These are phyloP conservation scores for Sindora glabra DNA, from an alignment of 306 rosid genomes.

Conservation along the genomic window DNA sequence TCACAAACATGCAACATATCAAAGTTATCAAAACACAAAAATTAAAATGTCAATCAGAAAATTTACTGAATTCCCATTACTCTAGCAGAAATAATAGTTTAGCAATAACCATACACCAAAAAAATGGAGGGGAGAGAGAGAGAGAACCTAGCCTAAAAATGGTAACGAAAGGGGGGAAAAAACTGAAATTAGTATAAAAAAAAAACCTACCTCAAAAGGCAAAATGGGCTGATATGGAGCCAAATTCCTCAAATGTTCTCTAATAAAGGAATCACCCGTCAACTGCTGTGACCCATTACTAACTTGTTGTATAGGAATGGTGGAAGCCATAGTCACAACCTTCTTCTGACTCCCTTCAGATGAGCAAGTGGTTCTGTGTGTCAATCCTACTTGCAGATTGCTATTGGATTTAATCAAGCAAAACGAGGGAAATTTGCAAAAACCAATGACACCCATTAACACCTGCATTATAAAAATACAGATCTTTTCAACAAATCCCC, in stretches of 20 bases:
- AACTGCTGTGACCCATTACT: conserved; percentile 26
- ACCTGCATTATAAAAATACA: conserved; percentile 6
- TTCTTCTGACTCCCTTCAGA: conserved; percentile 26
- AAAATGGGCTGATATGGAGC: conserved; percentile 91
- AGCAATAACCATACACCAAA: neutral
- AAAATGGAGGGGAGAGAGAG: neutral
- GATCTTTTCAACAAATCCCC: neutral
- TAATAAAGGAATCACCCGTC: conserved; percentile 76
- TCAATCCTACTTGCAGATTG: conserved; percentile 11
- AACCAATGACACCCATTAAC: conserved; percentile 54
- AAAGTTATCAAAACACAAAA: neutral
- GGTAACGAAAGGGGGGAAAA: neutral
- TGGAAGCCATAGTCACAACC: conserved; percentile 52
- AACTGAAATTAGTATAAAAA: neutral
- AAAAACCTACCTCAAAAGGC: conserved; percentile 69
- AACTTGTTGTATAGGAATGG: conserved; percentile 42
- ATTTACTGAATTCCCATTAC: neutral
- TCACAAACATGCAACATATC: neutral
- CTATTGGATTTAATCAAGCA: conserved; percentile 12
- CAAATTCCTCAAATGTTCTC: conserved; percentile 70
- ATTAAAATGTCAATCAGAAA: neutral
- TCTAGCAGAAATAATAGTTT: neutral
- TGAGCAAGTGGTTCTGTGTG: conserved; percentile 26
- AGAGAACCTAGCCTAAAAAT: too few species aligned
- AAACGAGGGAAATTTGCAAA: conserved; percentile 24